These are phyloP conservation scores for Ascochyta viciae-villosae DNA, from an alignment of 2,329 filamentous ascomycete genomes.

Conservation along the genomic window DNA sequence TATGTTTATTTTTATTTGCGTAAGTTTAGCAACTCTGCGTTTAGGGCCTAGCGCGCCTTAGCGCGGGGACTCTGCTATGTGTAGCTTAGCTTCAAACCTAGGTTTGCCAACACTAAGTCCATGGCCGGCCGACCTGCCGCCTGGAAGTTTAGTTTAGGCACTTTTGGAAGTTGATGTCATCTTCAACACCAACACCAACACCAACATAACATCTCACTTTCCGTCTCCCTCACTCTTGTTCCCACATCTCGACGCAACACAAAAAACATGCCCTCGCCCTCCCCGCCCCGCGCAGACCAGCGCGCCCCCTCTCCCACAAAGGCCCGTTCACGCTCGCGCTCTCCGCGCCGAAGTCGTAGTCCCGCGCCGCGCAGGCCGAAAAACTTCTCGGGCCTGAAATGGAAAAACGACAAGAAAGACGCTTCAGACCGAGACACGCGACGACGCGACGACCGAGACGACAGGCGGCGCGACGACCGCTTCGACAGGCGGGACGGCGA, in stretches of 20 bases:
- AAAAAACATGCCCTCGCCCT: slow-evolving; percentile 24
- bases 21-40: too few relatives aligned
- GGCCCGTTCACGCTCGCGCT: slow-evolving; percentile 40
- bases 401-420: slow-evolving; percentile 55
- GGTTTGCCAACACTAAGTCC: too few relatives aligned
- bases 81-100: too few relatives aligned
- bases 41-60: too few relatives aligned
- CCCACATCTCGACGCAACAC: not conserved
- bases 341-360: slow-evolving; percentile 33
- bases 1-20: too few relatives aligned
- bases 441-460: slow-evolving; percentile 46
- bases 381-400: slow-evolving; percentile 63
- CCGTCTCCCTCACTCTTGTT: not conserved
- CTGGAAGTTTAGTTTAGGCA: not conserved
- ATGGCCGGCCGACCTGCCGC: too few relatives aligned
- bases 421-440: slow-evolving; percentile 46
- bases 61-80: too few relatives aligned
- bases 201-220: not conserved
- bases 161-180: slow-evolving; percentile 20
- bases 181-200: not conserved
- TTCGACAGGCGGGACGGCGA: slow-evolving; percentile 10
- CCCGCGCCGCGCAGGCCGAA: slow-evolving; percentile 35
- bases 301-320: slow-evolving; percentile 2
- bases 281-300: slow-evolving; percentile 20
- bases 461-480: slow-evolving; percentile 19